These are phyloP conservation scores for Hyaloscypha finlandica DNA, from an alignment of 495 filamentous ascomycete species.

Conservation along the genomic window DNA sequence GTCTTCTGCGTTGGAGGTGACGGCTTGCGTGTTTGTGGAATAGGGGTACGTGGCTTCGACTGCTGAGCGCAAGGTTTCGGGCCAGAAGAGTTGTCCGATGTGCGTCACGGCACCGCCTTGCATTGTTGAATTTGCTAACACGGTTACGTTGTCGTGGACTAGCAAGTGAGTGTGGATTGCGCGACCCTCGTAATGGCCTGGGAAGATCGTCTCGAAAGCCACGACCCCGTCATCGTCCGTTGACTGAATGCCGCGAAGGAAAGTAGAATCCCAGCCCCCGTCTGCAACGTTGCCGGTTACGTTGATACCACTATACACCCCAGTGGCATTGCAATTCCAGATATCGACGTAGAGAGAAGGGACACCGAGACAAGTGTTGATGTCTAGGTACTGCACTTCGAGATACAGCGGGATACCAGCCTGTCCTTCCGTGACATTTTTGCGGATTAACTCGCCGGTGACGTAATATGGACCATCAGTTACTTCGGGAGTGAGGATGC, in stretches of 20 bases:
- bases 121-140: conserved; percentile 50
- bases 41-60: conserved; percentile 56
- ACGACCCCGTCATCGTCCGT: conserved; percentile 56
- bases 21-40: conserved; percentile 51
- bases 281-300: conserved; percentile 30
- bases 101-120: conserved; percentile 52
- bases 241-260: conserved; percentile 51
- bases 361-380: conserved; percentile 52
- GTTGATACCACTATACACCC: conserved; percentile 49
- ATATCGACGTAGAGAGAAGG: conserved; percentile 51
- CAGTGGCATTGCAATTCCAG: conserved; percentile 60
- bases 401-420: conserved; percentile 52
- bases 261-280: conserved; percentile 47
- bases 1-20: conserved; percentile 57
- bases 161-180: conserved; percentile 58
- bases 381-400: conserved; percentile 57
- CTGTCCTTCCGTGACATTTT: conserved; percentile 48
- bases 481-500: conserved; percentile 49
- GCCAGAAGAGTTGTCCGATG: conserved; percentile 65
- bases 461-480: conserved; percentile 59
- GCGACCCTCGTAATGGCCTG: conserved; percentile 60
- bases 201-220: conserved; percentile 57
- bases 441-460: conserved; percentile 54
- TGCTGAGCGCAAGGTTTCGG: conserved; percentile 50
- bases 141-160: conserved; percentile 46